Conservation (phyloP, 495 filamentous ascomycete species). For the Penicillium cataractarum region DNA sequence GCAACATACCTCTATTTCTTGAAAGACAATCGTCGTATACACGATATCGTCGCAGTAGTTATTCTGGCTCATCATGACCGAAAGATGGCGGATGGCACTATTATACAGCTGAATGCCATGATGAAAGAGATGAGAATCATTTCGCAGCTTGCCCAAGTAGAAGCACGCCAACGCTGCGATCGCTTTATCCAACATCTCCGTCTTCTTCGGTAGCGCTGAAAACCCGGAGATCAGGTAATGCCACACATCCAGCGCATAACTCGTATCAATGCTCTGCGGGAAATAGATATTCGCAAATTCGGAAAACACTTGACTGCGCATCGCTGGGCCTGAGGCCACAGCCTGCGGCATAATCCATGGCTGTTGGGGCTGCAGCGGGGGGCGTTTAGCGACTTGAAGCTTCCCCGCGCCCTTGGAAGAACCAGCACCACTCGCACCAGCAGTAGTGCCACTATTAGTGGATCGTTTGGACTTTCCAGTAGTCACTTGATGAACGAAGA, state of each 20-base stretch:
- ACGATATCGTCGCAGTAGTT: conserved; percentile 4
- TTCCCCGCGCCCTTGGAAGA: neutral
- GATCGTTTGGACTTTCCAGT: neutral
- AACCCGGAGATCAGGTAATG: conserved; percentile 9
- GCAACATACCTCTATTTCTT: conserved; percentile 4
- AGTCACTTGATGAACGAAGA: conserved; percentile 14
- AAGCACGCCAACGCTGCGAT: conserved; percentile 7
- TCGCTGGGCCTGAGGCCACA: neutral
- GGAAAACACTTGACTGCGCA: conserved; percentile 4
- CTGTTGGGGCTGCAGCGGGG: neutral
- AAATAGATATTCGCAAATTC: conserved; percentile 8
- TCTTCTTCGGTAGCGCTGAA: conserved; percentile 8
- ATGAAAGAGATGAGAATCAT: neutral
- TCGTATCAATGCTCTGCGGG: neutral
- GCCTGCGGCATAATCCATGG: neutral
- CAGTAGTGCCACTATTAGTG: neutral
- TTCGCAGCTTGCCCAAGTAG: conserved; percentile 9
- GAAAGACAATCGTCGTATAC: neutral
- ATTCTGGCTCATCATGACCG: neutral
- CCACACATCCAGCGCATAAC: conserved; percentile 8
- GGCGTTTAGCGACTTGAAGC: neutral
- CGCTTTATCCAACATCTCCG: conserved; percentile 8
- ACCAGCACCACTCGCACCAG: neutral
- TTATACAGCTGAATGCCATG: conserved; percentile 3
- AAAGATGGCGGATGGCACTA: conserved; percentile 1